These are phyloP conservation scores for Botrytis aclada DNA, from an alignment of 2,329 filamentous ascomycete genomes.

Conservation along the genomic window DNA sequence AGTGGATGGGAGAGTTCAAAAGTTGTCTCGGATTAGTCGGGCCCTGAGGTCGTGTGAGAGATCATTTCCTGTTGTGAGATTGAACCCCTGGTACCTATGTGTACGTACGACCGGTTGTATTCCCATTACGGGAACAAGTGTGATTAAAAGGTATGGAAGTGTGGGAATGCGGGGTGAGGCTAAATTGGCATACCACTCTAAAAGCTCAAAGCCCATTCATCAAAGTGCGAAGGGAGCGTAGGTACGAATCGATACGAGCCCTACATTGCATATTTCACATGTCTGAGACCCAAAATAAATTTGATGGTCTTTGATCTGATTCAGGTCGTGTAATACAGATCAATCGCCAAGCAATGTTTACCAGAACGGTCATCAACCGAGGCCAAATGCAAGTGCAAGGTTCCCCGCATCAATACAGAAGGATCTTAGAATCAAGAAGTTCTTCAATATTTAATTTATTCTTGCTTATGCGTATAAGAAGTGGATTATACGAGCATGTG, in stretches of 20 bases:
- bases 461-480: not conserved
- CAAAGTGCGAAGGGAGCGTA: not conserved
- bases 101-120: not conserved
- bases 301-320: not conserved
- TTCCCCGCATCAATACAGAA: not conserved
- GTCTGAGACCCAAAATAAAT: not conserved
- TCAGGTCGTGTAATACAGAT: not conserved
- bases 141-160: not conserved
- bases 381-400: not conserved
- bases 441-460: not conserved
- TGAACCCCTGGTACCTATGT: slow-evolving; percentile 3
- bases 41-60: not conserved
- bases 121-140: not conserved
- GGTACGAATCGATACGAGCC: not conserved
- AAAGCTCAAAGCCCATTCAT: not conserved
- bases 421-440: not conserved
- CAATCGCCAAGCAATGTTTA: not conserved
- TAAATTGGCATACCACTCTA: not conserved
- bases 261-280: not conserved
- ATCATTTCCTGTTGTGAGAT: not conserved
- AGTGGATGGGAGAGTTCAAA: not conserved
- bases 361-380: not conserved
- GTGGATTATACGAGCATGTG: not conserved
- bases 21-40: not conserved
- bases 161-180: not conserved